Evolutionary conservation across 2,329 filamentous ascomycete genomes (phyloP).

Genomic region (Juglanconis oblonga): DNA sequence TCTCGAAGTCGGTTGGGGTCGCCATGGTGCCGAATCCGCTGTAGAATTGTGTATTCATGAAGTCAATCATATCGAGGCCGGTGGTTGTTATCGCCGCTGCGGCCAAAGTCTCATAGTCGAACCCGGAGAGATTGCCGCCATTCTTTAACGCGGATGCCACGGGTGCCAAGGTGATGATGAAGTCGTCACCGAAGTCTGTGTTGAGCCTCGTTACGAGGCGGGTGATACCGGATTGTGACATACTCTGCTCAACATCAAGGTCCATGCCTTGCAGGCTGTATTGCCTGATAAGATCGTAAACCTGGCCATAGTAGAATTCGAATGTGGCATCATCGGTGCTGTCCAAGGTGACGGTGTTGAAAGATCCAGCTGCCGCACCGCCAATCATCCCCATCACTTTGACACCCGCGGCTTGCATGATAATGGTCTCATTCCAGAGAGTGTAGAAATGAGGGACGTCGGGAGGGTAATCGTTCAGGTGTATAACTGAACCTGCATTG

Average conservation of each 20-base stretch:
- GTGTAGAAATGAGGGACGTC: constrained; percentile 63
- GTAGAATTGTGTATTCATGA: constrained; percentile 94
- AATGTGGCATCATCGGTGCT: constrained; percentile 54
- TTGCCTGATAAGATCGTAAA: constrained; percentile 62
- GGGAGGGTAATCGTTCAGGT: constrained; percentile 77
- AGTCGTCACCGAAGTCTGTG: constrained; percentile 64
- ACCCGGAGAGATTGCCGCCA: constrained; percentile 69
- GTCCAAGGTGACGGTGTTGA: constrained; percentile 52
- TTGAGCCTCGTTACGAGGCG: constrained; percentile 66
- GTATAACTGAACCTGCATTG: constrained; percentile 66
- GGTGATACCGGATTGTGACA: constrained; percentile 64
- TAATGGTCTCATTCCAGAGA: constrained; percentile 74
- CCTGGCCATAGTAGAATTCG: constrained; percentile 69
- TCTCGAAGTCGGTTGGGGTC: constrained; percentile 46
- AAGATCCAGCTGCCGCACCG: constrained; percentile 77
- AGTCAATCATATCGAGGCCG: constrained; percentile 57
- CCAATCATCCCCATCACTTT: constrained; percentile 86
- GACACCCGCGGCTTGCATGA: constrained; percentile 70
- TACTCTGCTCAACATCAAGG: constrained; percentile 76
- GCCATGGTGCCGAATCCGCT: constrained; percentile 73
- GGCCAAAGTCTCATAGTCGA: constrained; percentile 75
- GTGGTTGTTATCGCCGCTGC: constrained; percentile 48
- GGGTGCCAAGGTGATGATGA: constrained; percentile 78
- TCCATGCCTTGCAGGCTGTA: constrained; percentile 68
- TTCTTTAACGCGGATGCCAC: constrained; percentile 69